Evolutionary conservation across 2,329 filamentous ascomycete genomes (phyloP), one percentile per base, ranked within the genome.

Genomic region (Colletotrichum lentis): DNA sequence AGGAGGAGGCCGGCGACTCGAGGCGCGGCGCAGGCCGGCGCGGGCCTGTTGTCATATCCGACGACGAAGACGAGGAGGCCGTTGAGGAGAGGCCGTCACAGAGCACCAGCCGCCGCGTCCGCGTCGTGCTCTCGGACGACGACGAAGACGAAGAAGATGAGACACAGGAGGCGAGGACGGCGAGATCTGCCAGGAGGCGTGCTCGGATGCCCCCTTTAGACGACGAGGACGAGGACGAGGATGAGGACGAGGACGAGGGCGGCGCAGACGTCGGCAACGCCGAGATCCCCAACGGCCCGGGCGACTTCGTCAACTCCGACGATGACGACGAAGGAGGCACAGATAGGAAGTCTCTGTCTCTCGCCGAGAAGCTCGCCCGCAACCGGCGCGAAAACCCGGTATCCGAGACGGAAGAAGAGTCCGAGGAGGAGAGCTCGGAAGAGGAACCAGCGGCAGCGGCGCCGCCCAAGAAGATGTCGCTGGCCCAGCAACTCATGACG

Each of bases 401-500:
- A 5, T 56, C 55, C 1, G 64, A 61, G 5, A 67, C 71, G 14
- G 62, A 64, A 1, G 58, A 64, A 1, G 58, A 65, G 7, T 54
- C 64, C 0, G 53, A 67, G 24, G 53, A 58, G n/a, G 63, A 57
- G 22, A 62, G 50, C 31, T 43, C 31, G 0, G 67, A 64, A 5
- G 73, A 65, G 6, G 73, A 71, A 2, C 64, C 69, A 0, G 70
- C 62, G 18, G 72, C 65, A 11, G 62, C 64, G 20, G 44, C 41
- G 10, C 63, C 67, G 12, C 70, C 69, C 5, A 59, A 60, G 55
- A 70, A 43, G 1, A 22, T 73, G n/a, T 72, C 71, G 11, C 65
- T 77, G 6, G 72, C 71, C 1, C 71, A 73, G 56, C 71, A 73
- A 11, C 73, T 76, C 35, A 65, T 69, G 52, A 55, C 62, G 10